Conservation (phyloP, 2,329 filamentous ascomycete genomes). For the Leptosphaerulina australis region DNA sequence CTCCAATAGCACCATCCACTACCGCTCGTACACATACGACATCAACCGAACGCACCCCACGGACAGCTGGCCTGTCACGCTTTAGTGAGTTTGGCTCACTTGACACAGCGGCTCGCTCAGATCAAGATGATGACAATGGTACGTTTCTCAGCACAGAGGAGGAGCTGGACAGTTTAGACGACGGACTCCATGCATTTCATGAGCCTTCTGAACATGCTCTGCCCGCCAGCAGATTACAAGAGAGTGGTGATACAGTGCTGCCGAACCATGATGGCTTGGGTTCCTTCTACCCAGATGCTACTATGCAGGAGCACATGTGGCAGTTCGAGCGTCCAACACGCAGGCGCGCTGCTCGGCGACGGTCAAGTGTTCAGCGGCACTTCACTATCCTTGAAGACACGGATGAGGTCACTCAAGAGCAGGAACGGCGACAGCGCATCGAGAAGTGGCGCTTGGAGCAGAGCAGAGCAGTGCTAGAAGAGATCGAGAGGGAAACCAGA, state of each 20-base stretch:
- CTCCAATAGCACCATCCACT: constrained; percentile 63
- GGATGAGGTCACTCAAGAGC: constrained; percentile 62
- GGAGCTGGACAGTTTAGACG: constrained; percentile 91
- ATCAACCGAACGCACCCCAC: constrained; percentile 67
- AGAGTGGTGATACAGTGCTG: constrained; percentile 72
- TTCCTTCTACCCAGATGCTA: constrained; percentile 72
- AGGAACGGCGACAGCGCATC: constrained; percentile 80
- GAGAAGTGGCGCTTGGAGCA: constrained; percentile 93
- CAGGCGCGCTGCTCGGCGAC: constrained; percentile 54
- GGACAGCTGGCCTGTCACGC: constrained; percentile 71
- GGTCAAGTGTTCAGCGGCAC: constrained; percentile 63
- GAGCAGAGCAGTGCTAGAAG: constrained; percentile 80
- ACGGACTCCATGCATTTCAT: constrained; percentile 86
- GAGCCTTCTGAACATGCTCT: constrained; percentile 57
- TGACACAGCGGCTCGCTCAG: constrained; percentile 69
- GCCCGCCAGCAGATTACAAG: constrained; percentile 56
- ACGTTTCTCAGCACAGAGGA: constrained; percentile 59
- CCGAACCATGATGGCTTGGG: constrained; percentile 92
- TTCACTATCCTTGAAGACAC: constrained; percentile 62
- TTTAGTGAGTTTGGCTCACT: constrained; percentile 83
- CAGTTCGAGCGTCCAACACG: constrained; percentile 88
- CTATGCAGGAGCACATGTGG: constrained; percentile 82
- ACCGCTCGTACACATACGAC: constrained; percentile 73
- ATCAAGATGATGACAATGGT: constrained; percentile 47
- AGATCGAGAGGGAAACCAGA: constrained; percentile 85